Base-by-base conservation (phyloP, 2,329 filamentous ascomycete species). In the Botryotinia narcissicola region DNA sequence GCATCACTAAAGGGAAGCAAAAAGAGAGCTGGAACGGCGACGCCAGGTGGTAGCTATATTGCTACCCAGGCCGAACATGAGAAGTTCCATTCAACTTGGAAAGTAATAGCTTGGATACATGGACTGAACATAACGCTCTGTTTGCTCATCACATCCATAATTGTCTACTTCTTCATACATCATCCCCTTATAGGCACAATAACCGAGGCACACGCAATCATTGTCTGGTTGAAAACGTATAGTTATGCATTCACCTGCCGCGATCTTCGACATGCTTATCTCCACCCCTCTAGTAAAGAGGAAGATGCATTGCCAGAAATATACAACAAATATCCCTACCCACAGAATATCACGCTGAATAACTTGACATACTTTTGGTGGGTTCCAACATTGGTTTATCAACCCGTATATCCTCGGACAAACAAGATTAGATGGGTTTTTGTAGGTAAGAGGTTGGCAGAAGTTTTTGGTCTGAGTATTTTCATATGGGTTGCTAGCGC, bases 291-390 rank as follows among this genome's bases (percentile, higher is more conserved):
- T 60, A 86, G 87, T 72, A 88, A 88, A 75, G 90, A 92, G 73
- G 87, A 91, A 69, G 88, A 90, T 63, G 87, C 89, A 37, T 85
- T 98, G 6, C 96, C 96, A 0, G 90, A 93, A 54, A 86, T 98
- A 37, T 99, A 98, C 84, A 85, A 87, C 20, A 81, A 89, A 71
- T 97, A 94, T 79, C 93, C 95, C 0, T 99, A 99, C 81, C 96
- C 96, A 0, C 84, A 89, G 66, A 99, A 98, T 82, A 93, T 99
- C 82, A 97, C 94, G 4, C 87, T 98, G 77, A 84, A 87, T 69
- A 99, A 98, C 81, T 85, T 99, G 40, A 89, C 89, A 73, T 99
- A 98, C 84, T 99, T 99, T 82, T 98, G 96, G 95, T 95, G 95
- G 91, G 96, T 95, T 0, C 96, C 96, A 0, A 99, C 96, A 0